These are phyloP conservation scores for Fusarium tuaranense DNA, from an alignment of 2,329 filamentous ascomycete species.

Conservation along the genomic window DNA sequence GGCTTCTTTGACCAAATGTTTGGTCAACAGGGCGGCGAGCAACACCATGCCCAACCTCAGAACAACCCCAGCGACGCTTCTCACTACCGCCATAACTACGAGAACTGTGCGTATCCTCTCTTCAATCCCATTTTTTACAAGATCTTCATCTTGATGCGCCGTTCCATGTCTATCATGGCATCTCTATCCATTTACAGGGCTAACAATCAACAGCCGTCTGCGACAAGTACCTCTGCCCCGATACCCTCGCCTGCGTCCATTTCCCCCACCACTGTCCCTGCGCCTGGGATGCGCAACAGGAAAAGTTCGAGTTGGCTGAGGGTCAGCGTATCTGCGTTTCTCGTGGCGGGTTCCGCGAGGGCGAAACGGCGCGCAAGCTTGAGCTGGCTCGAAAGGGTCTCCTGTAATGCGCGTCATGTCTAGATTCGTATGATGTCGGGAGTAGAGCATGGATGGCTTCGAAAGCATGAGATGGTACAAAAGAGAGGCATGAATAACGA, in stretches of 20 bases:
- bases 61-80: constrained; percentile 87
- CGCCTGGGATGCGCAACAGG: constrained; percentile 79
- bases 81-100: constrained; percentile 81
- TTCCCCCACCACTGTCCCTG: constrained; percentile 98
- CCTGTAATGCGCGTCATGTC: constrained; percentile 58
- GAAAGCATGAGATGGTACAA: not conserved
- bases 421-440: not conserved
- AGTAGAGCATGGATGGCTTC: not conserved
- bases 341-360: constrained; percentile 78
- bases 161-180: not conserved
- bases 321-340: constrained; percentile 80
- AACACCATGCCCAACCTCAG: constrained; percentile 68
- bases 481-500: not conserved
- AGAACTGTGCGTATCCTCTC: constrained; percentile 64
- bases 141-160: not conserved
- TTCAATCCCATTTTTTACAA: not conserved
- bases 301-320: constrained; percentile 81
- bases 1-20: constrained; percentile 98
- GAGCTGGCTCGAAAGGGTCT: constrained; percentile 84
- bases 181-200: not conserved
- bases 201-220: constrained; percentile 73
- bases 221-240: constrained; percentile 93
- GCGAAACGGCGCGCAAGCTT: constrained; percentile 80
- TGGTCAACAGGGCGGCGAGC: constrained; percentile 61
- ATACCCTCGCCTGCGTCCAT: constrained; percentile 93